Base-by-base conservation (phyloP, 331 rosid species). In the Dryas integrifolia region DNA sequence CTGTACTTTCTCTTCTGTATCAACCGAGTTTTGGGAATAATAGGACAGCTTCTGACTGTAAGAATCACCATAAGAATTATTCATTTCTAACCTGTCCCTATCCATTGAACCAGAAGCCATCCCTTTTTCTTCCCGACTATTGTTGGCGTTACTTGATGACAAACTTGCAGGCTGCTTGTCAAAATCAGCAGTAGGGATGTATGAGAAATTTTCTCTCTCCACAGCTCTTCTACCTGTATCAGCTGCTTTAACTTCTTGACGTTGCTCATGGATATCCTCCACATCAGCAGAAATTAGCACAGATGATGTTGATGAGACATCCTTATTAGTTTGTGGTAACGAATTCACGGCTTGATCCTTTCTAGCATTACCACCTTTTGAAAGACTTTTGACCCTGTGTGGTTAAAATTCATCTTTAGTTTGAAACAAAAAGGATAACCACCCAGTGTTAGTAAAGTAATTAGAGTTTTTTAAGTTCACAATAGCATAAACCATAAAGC, bases 351-450 rank as follows among this genome's bases (percentile, higher is more conserved):
- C 75, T 79, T 80, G 98, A 60, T 95, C 98, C 89, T 87, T 94
- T 81, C 84, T 87, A 58, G 91, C 70, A 84, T 91, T 94, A 63
- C 96, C 97, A 80, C 96, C 83, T 75, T 87, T 91, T 50, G 98
- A 94, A 45, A 94, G 88, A 84, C 98, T 91, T 82, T 94, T 94
- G 65, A 94, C 98, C 84, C 98, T 94, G 89, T 75, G 83, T 67
- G 69, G 70, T 73, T 41, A 41, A 73, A 47, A 72, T 74, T 41
- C 16, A 81, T 45, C 44, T 59, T 77, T 67, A 53, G 82, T 80
- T 69, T 72, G 40, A 26, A 56, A 77, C 69, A 52, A 9, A 53
- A 72, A 67, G 52, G 55, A 52, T 62, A 53, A 52, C 46, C 40
- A 48, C 43, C 58, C 60, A 55, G n/a, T 7, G 5, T 45, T 39